A percentile compares a stretch with the other conserved stretches of the same genome.
phyloP scores from a whole-genome alignment of 1,284 basidiomycete genomes.

The Wallemia mellicola region DNA sequence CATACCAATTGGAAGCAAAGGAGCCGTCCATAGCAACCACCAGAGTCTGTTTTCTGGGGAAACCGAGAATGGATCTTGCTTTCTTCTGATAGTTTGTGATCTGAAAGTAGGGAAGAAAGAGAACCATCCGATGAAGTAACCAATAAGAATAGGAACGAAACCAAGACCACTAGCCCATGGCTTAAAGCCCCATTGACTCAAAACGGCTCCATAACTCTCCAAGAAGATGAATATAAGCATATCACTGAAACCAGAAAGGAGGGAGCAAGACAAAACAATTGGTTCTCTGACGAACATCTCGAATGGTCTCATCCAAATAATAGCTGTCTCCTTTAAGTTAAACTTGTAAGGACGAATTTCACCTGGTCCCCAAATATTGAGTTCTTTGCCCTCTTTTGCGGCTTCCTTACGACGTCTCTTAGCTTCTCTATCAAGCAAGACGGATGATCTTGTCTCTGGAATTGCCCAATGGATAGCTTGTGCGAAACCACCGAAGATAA shows the following conservation, averaged over 20 bases:
- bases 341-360: conserved; percentile 15
- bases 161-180: conserved; percentile 13
- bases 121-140: conserved; percentile 16
- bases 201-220: conserved; percentile 16
- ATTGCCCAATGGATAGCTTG: not conserved
- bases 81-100: conserved; percentile 10
- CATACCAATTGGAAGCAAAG: conserved; percentile 16
- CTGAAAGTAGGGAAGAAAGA: conserved; percentile 15
- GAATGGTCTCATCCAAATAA: conserved; percentile 15
- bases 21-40: conserved; percentile 14
- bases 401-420: conserved; percentile 14
- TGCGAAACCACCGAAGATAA: not conserved
- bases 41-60: conserved; percentile 15
- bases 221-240: conserved; percentile 18
- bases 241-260: conserved; percentile 3
- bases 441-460: conserved; percentile 9
- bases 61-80: conserved; percentile 9
- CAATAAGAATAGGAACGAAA: conserved; percentile 16
- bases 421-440: conserved; percentile 17
- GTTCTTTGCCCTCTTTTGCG: conserved; percentile 3
- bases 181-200: conserved; percentile 16
- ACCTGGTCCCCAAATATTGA: conserved; percentile 17
- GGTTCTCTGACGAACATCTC: conserved; percentile 12
- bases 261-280: conserved; percentile 17
- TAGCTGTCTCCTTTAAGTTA: conserved; percentile 13